Base-by-base conservation (phyloP, 257 asterid species). In the Scutellaria galericulata region DNA sequence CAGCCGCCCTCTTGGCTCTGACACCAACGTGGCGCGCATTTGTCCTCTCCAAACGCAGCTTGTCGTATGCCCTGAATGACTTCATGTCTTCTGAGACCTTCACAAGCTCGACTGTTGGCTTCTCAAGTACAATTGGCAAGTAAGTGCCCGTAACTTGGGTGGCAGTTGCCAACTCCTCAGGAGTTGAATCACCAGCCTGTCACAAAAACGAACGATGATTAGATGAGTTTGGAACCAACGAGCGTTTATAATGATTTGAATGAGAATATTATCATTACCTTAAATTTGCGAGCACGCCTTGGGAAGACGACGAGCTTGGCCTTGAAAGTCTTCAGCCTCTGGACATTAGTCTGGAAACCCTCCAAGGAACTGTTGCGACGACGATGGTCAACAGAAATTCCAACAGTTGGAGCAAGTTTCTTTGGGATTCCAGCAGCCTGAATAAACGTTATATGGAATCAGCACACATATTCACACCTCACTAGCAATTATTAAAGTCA, bases 1-100 rank as follows among this genome's bases (percentile, higher is more conserved):
- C 97, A 0, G 97, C 97, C 3, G 97, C 95, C 82, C 80, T 91
- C 96, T 91, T 91, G 51, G 92, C 91, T 77, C 97, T 83, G 24
- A 74, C 83, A 46, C 97, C 97, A 3, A 86, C 88, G 11, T 91
- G 90, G 37, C 97, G 92, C 1, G 62, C 87, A 18, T 91, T 91
- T 1, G 66, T 83, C 52, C 95, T 57, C 83, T 91, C 97, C 72
- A 91, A 15, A 1, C 97, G 96, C 62, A 91, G 86, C 86, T 89
- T 91, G 83, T 86, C 80, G 8, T 86, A 91, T 8, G 96, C 92
- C 82, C 69, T 86, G 82, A 91, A 91, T 59, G 94, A 83, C 75
- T 84, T 87, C 96, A 91, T 68, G 8, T 83, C 95, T 18, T 73
- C 79, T 9, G 97, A 84, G 6, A 91, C 83, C 83, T 90, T 88